These are phyloP conservation scores for Tylopilus intermedius DNA, from an alignment of 768 basidiomycete species.

Conservation along the genomic window DNA sequence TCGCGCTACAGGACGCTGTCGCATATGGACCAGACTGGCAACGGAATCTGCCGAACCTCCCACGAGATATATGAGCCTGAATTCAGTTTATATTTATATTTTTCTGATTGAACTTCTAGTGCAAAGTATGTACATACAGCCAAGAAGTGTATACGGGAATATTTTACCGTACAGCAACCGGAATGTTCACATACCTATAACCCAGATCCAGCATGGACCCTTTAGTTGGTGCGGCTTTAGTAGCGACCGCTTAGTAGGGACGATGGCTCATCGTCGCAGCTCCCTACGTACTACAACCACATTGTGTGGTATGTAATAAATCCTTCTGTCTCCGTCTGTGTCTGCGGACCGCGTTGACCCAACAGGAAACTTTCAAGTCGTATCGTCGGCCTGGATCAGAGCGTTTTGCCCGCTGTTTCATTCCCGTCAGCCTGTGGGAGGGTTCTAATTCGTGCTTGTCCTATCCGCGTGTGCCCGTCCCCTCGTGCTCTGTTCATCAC, in stretches of 20 bases:
- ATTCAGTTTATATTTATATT: constrained; percentile 2
- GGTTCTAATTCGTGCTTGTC: constrained; percentile 5
- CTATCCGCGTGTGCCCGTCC: constrained; percentile 5
- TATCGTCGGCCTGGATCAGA: background rate
- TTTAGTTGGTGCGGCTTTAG: constrained; percentile 13
- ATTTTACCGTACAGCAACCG: background rate
- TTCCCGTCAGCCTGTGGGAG: constrained; percentile 16
- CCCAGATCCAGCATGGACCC: constrained; percentile 15
- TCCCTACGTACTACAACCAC: constrained; percentile 24
- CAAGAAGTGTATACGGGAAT: constrained; percentile 4
- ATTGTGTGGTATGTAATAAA: constrained; percentile 22
- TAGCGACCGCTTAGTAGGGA: constrained; percentile 19
- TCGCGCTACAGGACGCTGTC: too few relatives aligned
- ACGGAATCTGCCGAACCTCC: background rate
- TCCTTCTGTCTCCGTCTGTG: too few relatives aligned
- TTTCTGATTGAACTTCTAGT: constrained; percentile 8
- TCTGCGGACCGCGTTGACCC: constrained; percentile 1
- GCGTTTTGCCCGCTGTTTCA: constrained; percentile 11
- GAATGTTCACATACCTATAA: background rate
- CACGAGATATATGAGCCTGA: constrained; percentile 6
- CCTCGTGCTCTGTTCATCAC: constrained; percentile 15
- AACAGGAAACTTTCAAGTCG: constrained; percentile 8
- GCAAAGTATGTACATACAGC: background rate
- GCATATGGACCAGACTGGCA: background rate
- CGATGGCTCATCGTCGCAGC: constrained; percentile 24